phyloP scores from a whole-genome alignment of 2,329 filamentous ascomycete species.

The Tolypocladium album region DNA sequence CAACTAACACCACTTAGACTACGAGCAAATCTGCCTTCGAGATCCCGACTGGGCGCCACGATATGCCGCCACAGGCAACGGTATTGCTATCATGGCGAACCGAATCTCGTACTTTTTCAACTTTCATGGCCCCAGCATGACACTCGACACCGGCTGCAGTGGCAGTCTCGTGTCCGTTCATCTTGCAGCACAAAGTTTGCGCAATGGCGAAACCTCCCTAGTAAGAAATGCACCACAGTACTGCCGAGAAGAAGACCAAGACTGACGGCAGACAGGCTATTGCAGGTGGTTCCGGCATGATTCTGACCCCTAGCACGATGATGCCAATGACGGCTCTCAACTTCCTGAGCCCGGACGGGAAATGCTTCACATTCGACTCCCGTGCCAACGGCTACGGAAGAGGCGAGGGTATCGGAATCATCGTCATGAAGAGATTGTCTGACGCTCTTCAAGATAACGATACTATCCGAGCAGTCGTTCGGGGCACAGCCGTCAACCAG shows the following conservation, averaged over 20 bases:
- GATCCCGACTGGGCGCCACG: constrained; percentile 39
- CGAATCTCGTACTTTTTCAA: constrained; percentile 46
- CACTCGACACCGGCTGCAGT: constrained; percentile 49
- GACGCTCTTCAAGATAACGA: constrained; percentile 51
- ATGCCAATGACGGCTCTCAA: constrained; percentile 45
- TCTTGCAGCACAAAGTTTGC: constrained; percentile 38
- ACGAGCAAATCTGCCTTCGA: constrained; percentile 36
- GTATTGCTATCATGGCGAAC: constrained; percentile 43
- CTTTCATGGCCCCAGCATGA: constrained; percentile 43
- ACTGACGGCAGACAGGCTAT: constrained; percentile 23
- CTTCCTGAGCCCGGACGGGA: constrained; percentile 40
- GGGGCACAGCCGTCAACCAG: constrained; percentile 41
- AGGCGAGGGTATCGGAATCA: constrained; percentile 50
- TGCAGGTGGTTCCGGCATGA: constrained; percentile 40
- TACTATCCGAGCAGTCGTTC: constrained; percentile 43
- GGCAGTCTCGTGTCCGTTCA: constrained; percentile 43
- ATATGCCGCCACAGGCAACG: constrained; percentile 42
- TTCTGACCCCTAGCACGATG: constrained; percentile 43
- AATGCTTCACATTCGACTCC: constrained; percentile 43
- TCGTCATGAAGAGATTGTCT: constrained; percentile 47
- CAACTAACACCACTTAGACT: constrained; percentile 22
- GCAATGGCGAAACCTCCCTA: constrained; percentile 30
- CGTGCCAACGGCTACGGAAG: constrained; percentile 53
- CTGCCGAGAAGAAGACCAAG: not conserved
- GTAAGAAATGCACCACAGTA: constrained; percentile 15